Conservation (phyloP, 1,284 basidiomycete species). For the Sparassis latifolia region DNA sequence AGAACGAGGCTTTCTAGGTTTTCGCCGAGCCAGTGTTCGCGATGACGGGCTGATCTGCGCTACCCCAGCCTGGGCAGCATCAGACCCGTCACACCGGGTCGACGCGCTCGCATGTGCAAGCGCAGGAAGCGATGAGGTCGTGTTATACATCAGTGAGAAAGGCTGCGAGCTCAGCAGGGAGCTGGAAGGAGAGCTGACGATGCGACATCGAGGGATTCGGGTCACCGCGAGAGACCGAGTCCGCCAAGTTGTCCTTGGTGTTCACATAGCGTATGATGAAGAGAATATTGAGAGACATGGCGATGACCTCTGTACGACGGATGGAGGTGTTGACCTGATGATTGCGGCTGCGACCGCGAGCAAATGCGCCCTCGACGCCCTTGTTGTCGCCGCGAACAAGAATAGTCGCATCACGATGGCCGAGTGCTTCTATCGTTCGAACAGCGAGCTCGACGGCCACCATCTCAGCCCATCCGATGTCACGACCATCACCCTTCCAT, state of each 20-base stretch:
- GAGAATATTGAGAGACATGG: too few relatives aligned
- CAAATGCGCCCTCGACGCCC: too few relatives aligned
- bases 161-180: neutral
- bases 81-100: neutral
- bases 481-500: too few relatives aligned
- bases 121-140: neutral
- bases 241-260: conserved; percentile 1
- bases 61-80: neutral
- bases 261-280: too few relatives aligned
- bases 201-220: neutral
- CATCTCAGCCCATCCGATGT: too few relatives aligned
- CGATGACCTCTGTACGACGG: neutral
- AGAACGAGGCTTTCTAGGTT: neutral
- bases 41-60: neutral
- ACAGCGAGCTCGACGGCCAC: too few relatives aligned
- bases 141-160: neutral
- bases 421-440: too few relatives aligned
- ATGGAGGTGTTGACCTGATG: too few relatives aligned
- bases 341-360: too few relatives aligned
- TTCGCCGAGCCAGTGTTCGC: neutral
- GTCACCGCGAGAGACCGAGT: conserved; percentile 1
- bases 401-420: too few relatives aligned
- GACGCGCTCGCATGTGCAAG: neutral
- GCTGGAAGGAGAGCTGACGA: neutral
- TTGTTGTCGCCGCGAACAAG: too few relatives aligned